Evolutionary conservation across 257 asterid species (phyloP).

Genomic region (Fraxinus excelsior): DNA sequence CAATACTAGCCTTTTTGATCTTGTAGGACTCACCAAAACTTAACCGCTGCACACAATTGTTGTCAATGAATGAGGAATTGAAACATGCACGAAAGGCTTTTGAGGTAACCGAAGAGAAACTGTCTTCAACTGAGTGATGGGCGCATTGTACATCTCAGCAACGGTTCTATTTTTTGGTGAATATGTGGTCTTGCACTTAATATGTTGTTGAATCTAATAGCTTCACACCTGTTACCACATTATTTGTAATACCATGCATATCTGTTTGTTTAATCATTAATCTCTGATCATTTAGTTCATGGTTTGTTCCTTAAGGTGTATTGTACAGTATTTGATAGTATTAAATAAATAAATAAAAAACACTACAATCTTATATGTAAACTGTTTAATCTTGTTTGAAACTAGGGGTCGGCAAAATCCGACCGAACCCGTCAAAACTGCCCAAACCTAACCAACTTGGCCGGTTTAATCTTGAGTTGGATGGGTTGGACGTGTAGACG

Average conservation of each 20-base stretch:
- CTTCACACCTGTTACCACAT: not conserved
- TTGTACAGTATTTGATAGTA: too few species aligned
- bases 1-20: not conserved
- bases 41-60: constrained; percentile 43
- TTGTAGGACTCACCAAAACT: constrained; percentile 43
- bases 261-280: not conserved
- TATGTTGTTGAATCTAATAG: not conserved
- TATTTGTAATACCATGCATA: not conserved
- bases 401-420: too few species aligned
- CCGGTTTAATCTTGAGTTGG: too few species aligned
- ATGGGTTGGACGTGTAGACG: too few species aligned
- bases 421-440: too few species aligned
- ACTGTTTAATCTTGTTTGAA: too few species aligned
- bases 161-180: not conserved
- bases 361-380: too few species aligned
- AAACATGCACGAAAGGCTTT: constrained; percentile 53
- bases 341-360: too few species aligned
- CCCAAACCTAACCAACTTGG: too few species aligned
- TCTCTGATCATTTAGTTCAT: not conserved
- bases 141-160: not conserved
- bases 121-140: constrained; percentile 37
- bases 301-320: too few species aligned
- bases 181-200: not conserved
- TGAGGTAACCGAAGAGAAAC: constrained; percentile 48
- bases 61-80: constrained; percentile 53